These are phyloP conservation scores for Solanum infundibuliforme DNA, from an alignment of 257 asterid genomes.

Conservation along the genomic window DNA sequence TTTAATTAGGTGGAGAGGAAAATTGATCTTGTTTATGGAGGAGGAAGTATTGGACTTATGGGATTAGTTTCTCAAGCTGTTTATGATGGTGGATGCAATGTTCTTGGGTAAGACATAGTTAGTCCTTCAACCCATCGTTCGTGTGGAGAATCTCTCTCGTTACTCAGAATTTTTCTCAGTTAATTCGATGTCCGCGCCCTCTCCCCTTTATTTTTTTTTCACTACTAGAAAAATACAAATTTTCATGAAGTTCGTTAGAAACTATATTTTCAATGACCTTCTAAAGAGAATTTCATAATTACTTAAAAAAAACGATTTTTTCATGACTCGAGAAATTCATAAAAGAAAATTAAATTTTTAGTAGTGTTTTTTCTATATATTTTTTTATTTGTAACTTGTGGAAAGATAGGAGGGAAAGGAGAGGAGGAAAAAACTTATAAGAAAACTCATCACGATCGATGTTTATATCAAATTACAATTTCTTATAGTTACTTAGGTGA, in stretches of 20 bases:
- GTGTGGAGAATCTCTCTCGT: too few species aligned
- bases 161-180: too few species aligned
- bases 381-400: not conserved
- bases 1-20: conserved; percentile 35
- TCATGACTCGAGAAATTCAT: not conserved
- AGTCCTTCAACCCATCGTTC: too few species aligned
- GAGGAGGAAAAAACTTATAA: not conserved
- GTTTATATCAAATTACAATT: not conserved
- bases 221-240: not conserved
- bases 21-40: conserved; percentile 55
- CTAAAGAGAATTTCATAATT: not conserved
- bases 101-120: conserved; percentile 39
- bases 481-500: not conserved
- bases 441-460: not conserved
- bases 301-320: not conserved
- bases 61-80: conserved; percentile 58
- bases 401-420: not conserved
- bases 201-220: not conserved
- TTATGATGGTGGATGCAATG: conserved; percentile 47
- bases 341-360: not conserved
- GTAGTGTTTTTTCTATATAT: not conserved
- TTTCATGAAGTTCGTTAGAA: not conserved
- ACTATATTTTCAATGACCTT: not conserved
- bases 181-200: too few species aligned
- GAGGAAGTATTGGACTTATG: conserved; percentile 70